A percentile compares a stretch with the other conserved stretches of the same genome.
Conservation (phyloP, 805 yeast species). For the Myxozyma neotropica region DNA sequence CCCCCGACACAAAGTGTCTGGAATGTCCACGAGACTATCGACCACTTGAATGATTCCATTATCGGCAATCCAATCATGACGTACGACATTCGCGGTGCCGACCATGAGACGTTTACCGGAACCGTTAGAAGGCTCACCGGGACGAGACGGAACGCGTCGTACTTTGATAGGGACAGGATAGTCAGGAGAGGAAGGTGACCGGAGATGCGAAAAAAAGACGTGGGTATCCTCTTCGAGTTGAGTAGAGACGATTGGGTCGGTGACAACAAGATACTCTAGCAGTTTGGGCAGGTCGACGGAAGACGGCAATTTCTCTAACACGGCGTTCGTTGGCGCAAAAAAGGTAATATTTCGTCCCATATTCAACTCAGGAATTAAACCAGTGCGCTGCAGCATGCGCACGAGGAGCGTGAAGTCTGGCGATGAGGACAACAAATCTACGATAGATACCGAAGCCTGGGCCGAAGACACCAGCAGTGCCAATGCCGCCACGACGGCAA, state of each 20-base stretch:
- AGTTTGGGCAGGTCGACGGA: constrained; percentile 18
- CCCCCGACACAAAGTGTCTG: constrained; percentile 29
- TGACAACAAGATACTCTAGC: constrained; percentile 23
- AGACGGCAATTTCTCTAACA: constrained; percentile 18
- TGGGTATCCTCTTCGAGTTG: constrained; percentile 15
- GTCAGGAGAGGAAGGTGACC: constrained; percentile 30
- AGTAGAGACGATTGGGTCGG: constrained; percentile 19
- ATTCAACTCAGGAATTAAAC: constrained; percentile 29
- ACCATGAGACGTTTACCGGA: constrained; percentile 19
- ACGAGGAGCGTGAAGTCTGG: constrained; percentile 29
- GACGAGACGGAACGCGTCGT: constrained; percentile 1
- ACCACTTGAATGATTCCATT: constrained; percentile 37
- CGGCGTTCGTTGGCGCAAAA: constrained; percentile 30
- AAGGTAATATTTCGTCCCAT: constrained; percentile 30
- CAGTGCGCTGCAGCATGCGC: constrained; percentile 31
- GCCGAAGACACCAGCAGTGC: constrained; percentile 2
- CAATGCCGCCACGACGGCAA: not conserved
- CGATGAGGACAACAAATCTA: constrained; percentile 31
- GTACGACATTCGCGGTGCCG: constrained; percentile 29
- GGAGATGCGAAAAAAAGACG: constrained; percentile 26
- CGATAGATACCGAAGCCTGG: constrained; percentile 25
- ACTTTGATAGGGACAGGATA: constrained; percentile 28
- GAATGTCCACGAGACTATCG: constrained; percentile 29
- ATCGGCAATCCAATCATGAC: constrained; percentile 36
- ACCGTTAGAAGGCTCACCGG: constrained; percentile 7